These are phyloP conservation scores for Parachlorella kessleri DNA, from an alignment of 139 green algal genomes.

Conservation along the genomic window DNA sequence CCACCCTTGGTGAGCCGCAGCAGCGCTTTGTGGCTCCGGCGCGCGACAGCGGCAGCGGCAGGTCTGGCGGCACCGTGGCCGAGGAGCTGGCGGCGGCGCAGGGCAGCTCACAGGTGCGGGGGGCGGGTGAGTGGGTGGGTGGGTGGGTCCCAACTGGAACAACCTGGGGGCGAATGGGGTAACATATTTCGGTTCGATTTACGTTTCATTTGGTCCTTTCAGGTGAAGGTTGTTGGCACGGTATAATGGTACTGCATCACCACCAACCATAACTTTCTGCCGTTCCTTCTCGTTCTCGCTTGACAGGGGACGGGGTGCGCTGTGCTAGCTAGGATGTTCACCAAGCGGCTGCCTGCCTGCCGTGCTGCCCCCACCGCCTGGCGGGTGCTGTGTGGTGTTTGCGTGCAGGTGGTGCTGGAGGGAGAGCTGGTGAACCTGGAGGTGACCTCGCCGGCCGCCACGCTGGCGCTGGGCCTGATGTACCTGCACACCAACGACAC, in stretches of 20 bases:
- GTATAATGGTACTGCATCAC: too few species aligned
- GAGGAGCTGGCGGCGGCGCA: conserved; percentile 46
- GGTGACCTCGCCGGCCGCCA: conserved; percentile 86
- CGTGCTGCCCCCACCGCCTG: neutral
- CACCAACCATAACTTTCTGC: too few species aligned
- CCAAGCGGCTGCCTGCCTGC: neutral
- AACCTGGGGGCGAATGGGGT: too few species aligned
- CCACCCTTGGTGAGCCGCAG: conserved; percentile 44
- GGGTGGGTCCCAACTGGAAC: too few species aligned
- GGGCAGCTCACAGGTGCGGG: conserved; percentile 48
- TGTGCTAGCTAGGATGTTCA: too few species aligned
- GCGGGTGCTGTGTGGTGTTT: neutral
- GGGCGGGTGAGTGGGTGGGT: too few species aligned
- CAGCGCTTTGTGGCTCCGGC: conserved; percentile 2
- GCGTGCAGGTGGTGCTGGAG: conserved; percentile 81
- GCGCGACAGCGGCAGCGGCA: neutral
- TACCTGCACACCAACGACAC: conserved; percentile 87
- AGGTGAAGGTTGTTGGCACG: too few species aligned
- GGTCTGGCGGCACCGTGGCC: conserved; percentile 27
- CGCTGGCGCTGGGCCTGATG: conserved; percentile 89
- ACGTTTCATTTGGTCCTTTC: too few species aligned
- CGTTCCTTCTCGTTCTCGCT: too few species aligned
- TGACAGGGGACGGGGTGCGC: too few species aligned
- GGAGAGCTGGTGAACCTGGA: conserved; percentile 77
- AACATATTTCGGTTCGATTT: too few species aligned